Evolutionary conservation across 2,329 filamentous ascomycete species (phyloP).

Genomic region (Paraphoma sp.): DNA sequence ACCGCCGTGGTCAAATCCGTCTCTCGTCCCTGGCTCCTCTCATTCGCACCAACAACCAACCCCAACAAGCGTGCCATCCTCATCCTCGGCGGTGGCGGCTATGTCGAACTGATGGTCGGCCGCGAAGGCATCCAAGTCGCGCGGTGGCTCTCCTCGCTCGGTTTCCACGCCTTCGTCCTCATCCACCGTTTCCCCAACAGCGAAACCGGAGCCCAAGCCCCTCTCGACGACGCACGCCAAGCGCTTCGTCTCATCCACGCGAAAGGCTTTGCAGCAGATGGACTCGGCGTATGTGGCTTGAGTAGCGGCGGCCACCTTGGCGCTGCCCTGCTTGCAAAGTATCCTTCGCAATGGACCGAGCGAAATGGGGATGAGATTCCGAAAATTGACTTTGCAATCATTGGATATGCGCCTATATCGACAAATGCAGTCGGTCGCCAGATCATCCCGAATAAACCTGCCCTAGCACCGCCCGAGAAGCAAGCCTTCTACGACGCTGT

Average conservation of each 20-base stretch:
- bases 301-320: conserved; percentile 26
- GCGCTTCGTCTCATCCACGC: conserved; percentile 12
- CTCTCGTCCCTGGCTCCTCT: conserved; percentile 21
- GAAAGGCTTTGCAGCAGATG: neutral
- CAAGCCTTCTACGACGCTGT: conserved; percentile 23
- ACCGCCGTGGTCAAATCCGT: conserved; percentile 20
- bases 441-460: conserved; percentile 16
- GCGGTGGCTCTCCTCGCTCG: conserved; percentile 18
- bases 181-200: conserved; percentile 25
- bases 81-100: conserved; percentile 25
- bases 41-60: conserved; percentile 6
- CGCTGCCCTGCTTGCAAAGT: conserved; percentile 17
- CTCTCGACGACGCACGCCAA: conserved; percentile 21
- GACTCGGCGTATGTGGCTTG: conserved; percentile 17
- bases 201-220: conserved; percentile 15
- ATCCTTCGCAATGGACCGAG: conserved; percentile 15
- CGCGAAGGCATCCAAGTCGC: conserved; percentile 26
- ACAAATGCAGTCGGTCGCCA: conserved; percentile 26
- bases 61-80: conserved; percentile 11
- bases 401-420: conserved; percentile 26
- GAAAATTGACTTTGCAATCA: conserved; percentile 18
- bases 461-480: conserved; percentile 22
- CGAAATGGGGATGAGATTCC: neutral
- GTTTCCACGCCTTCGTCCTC: conserved; percentile 25
- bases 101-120: conserved; percentile 25